Conservation (phyloP, 2,329 filamentous ascomycete species). For the Lojkania enalia region DNA sequence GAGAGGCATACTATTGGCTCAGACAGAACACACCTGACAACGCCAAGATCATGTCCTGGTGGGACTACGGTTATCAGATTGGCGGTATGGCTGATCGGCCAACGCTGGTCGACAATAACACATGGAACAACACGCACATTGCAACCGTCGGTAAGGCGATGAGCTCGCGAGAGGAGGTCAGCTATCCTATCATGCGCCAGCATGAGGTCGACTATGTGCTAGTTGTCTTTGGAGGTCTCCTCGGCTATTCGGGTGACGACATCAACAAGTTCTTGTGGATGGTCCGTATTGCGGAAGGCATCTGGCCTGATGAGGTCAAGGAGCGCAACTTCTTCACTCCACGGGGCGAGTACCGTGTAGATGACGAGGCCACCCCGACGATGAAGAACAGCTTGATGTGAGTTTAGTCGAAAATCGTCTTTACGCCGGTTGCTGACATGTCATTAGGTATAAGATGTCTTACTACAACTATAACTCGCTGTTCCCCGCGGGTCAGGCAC, state of each 20-base stretch:
- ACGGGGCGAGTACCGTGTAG: constrained; percentile 92
- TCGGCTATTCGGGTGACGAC: constrained; percentile 97
- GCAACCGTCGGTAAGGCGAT: constrained; percentile 98
- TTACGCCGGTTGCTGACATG: constrained; percentile 27
- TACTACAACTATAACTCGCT: constrained; percentile 96
- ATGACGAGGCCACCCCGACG: constrained; percentile 87
- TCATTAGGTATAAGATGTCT: constrained; percentile 96
- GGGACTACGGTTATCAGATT: constrained; percentile 99
- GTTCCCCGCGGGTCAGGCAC: constrained; percentile 88
- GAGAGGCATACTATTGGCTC: constrained; percentile 99
- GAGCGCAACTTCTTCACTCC: constrained; percentile 95
- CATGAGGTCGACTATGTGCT: constrained; percentile 99
- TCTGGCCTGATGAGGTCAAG: constrained; percentile 99
- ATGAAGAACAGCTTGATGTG: constrained; percentile 99
- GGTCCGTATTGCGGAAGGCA: constrained; percentile 97
- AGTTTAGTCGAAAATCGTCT: constrained; percentile 44
- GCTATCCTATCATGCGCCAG: constrained; percentile 96
- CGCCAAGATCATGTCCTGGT: constrained; percentile 99
- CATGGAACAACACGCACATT: constrained; percentile 99
- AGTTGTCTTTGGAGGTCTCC: constrained; percentile 90
- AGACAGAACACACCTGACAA: constrained; percentile 94
- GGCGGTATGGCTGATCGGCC: constrained; percentile 98
- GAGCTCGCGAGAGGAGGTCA: constrained; percentile 96
- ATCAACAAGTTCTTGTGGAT: constrained; percentile 99
- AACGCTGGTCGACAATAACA: constrained; percentile 98